A percentile compares a stretch with the other conserved stretches of the same genome.
phyloP scores from a whole-genome alignment of 352 stramenopile species.

The Phytophthora agathidicida region DNA sequence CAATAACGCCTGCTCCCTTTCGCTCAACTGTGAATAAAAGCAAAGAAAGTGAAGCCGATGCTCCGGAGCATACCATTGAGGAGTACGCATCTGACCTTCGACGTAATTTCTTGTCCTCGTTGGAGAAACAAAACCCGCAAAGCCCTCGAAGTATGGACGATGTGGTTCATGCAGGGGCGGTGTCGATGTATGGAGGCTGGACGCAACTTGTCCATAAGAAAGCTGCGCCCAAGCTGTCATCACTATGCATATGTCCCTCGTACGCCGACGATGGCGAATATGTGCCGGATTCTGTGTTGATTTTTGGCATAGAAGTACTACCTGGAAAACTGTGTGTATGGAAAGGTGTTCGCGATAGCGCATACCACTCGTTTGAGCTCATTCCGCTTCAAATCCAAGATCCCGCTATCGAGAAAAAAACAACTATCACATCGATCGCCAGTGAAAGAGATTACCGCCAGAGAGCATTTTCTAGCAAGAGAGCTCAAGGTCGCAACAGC shows the following conservation, averaged over 20 bases:
- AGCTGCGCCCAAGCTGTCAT: conserved; percentile 35
- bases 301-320: conserved; percentile 65
- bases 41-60: conserved; percentile 1
- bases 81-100: conserved; percentile 40
- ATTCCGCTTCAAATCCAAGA: conserved; percentile 57
- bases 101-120: conserved; percentile 39
- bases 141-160: conserved; percentile 33
- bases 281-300: conserved; percentile 64
- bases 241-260: conserved; percentile 72
- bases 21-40: conserved; percentile 11
- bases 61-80: conserved; percentile 28
- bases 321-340: conserved; percentile 64
- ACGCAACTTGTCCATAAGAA: conserved; percentile 45
- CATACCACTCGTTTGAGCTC: conserved; percentile 53
- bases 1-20: conserved; percentile 23
- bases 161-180: conserved; percentile 62
- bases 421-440: conserved; percentile 76
- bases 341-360: conserved; percentile 55
- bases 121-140: conserved; percentile 35
- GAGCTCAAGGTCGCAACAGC: conserved; percentile 30
- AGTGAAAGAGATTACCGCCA: conserved; percentile 83
- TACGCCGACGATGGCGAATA: conserved; percentile 85
- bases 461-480: conserved; percentile 70
- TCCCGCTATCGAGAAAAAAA: conserved; percentile 46
- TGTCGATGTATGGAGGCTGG: conserved; percentile 85